Conservation (phyloP, 2,329 filamentous ascomycete species). For the Xylaria sp. region DNA sequence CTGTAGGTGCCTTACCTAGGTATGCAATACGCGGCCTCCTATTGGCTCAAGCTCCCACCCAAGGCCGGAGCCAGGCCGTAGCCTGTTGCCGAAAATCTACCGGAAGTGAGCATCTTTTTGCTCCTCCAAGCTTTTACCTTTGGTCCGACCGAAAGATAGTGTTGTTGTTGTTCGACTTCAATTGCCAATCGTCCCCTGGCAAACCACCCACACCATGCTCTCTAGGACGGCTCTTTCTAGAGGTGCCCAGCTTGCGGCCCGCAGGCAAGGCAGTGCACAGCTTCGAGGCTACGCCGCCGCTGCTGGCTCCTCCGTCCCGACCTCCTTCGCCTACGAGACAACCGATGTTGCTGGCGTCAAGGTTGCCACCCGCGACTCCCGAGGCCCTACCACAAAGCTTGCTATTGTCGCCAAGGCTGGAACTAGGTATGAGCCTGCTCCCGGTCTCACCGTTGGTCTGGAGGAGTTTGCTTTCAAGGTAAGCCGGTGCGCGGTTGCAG, state of each 20-base stretch:
- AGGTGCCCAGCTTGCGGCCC: constrained; percentile 63
- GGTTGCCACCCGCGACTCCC: constrained; percentile 87
- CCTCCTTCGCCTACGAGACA: constrained; percentile 85
- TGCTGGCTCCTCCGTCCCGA: constrained; percentile 58
- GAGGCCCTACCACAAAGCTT: constrained; percentile 87
- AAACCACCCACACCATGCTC: constrained; percentile 64
- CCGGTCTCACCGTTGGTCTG: constrained; percentile 86
- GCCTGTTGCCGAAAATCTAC: constrained; percentile 39
- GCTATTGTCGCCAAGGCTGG: constrained; percentile 93
- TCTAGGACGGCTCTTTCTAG: constrained; percentile 65
- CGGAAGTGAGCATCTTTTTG: constrained; percentile 44
- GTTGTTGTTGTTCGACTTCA: constrained; percentile 40
- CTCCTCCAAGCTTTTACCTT: constrained; percentile 33
- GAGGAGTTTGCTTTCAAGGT: constrained; percentile 99
- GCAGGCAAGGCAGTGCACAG: constrained; percentile 63
- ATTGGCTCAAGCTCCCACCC: constrained; percentile 21
- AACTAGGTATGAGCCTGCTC: constrained; percentile 87
- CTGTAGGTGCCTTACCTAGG: too few relatives aligned
- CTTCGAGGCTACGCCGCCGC: constrained; percentile 59
- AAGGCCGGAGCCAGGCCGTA: constrained; percentile 15
- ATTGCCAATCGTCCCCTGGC: constrained; percentile 62
- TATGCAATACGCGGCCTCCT: constrained; percentile 11
- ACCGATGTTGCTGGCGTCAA: constrained; percentile 88
- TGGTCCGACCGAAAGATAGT: constrained; percentile 30
- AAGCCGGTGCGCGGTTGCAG: constrained; percentile 41